These are phyloP conservation scores for Bacidia gigantensis DNA, from an alignment of 495 filamentous ascomycete genomes.

Conservation along the genomic window DNA sequence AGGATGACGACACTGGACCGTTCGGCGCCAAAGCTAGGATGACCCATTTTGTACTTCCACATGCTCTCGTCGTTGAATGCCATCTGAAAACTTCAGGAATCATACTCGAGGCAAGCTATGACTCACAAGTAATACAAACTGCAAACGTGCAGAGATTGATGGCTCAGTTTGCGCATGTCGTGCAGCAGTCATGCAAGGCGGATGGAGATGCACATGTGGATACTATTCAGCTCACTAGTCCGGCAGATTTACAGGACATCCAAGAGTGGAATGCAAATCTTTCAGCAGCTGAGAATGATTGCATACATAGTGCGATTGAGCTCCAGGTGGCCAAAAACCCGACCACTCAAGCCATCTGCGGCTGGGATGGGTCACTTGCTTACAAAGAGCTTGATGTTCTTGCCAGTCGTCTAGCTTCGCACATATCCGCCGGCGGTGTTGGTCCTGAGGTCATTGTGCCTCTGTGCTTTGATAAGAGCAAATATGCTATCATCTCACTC, in stretches of 20 bases:
- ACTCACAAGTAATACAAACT: not conserved
- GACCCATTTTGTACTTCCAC: not conserved
- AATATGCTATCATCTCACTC: constrained; percentile 22
- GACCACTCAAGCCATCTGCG: constrained; percentile 17
- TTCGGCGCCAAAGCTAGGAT: too few relatives aligned
- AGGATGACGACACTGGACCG: too few relatives aligned
- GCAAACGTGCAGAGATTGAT: not conserved
- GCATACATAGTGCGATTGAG: constrained; percentile 1
- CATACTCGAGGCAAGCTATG: not conserved
- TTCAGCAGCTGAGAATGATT: too few relatives aligned
- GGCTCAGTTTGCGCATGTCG: not conserved
- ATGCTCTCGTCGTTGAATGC: not conserved
- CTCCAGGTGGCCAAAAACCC: not conserved
- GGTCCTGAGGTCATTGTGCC: constrained; percentile 31
- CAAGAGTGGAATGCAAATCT: not conserved
- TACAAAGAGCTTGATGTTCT: constrained; percentile 21
- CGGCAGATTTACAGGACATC: not conserved
- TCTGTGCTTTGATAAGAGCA: constrained; percentile 23
- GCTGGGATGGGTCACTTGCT: constrained; percentile 28
- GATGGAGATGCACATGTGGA: not conserved
- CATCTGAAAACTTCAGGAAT: not conserved
- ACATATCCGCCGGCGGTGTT: constrained; percentile 4
- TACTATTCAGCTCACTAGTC: not conserved
- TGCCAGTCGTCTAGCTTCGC: constrained; percentile 3
- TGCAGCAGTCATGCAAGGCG: not conserved